Evolutionary conservation across 2,329 filamentous ascomycete genomes (phyloP).

Genomic region (Colletotrichum coccodes): DNA sequence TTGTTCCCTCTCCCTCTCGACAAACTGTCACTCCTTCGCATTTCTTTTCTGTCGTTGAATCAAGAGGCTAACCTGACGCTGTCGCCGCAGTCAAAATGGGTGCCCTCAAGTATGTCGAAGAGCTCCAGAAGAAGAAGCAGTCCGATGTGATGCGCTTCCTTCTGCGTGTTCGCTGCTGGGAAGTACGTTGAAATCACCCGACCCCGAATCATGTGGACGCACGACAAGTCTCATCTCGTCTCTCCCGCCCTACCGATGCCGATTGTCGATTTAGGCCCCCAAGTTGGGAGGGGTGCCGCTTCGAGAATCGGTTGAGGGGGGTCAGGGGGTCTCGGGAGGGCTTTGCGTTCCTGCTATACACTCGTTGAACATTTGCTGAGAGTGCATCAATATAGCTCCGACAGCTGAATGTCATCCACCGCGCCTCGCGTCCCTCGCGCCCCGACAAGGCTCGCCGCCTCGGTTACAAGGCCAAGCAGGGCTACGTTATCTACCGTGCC

Average conservation of each 20-base stretch:
- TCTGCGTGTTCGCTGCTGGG: slow-evolving; percentile 99
- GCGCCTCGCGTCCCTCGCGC: slow-evolving; percentile 96
- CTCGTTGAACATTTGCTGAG: slow-evolving; percentile 99
- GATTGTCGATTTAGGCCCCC: not conserved
- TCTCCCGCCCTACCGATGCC: slow-evolving; percentile 24
- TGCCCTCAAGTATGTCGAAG: slow-evolving; percentile 99
- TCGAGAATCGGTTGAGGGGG: slow-evolving; percentile 11
- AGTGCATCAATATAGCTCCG: slow-evolving; percentile 99
- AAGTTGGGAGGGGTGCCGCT: not conserved
- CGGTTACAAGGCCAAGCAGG: slow-evolving; percentile 99
- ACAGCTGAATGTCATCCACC: slow-evolving; percentile 99
- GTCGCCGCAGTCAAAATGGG: slow-evolving; percentile 80
- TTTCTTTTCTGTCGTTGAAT: not conserved
- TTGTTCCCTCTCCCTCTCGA: slow-evolving; percentile 38
- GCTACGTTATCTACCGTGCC: slow-evolving; percentile 99
- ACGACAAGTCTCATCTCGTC: slow-evolving; percentile 38
- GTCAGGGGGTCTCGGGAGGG: slow-evolving; percentile 35
- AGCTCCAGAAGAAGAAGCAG: slow-evolving; percentile 99
- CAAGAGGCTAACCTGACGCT: slow-evolving; percentile 35
- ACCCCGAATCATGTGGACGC: slow-evolving; percentile 44
- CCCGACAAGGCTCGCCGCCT: slow-evolving; percentile 99
- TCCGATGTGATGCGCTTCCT: slow-evolving; percentile 99
- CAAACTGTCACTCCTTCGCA: not conserved
- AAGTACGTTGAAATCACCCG: slow-evolving; percentile 77
- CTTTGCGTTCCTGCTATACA: slow-evolving; percentile 81